A percentile compares a stretch with the other conserved stretches of the same genome.
phyloP scores from a whole-genome alignment of 2,329 filamentous ascomycete species.

The Torrubiella hemipterigena region DNA sequence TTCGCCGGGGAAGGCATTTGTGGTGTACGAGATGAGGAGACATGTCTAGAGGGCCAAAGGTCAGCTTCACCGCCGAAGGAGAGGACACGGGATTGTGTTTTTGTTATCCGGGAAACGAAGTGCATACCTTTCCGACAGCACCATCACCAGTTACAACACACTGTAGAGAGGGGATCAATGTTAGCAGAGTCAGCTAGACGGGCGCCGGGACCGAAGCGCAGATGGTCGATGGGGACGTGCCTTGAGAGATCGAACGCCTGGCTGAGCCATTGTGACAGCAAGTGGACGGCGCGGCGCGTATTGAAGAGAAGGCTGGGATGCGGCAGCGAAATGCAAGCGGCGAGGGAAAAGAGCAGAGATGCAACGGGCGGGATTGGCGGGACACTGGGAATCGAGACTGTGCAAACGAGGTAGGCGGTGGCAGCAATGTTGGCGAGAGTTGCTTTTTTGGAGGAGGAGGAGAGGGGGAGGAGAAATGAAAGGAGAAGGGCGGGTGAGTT shows the following conservation, averaged over 20 bases:
- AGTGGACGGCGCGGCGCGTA: conserved; percentile 5
- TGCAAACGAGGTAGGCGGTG: no score
- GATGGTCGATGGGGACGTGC: conserved; percentile 33
- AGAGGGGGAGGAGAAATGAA: no score
- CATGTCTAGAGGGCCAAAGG: conserved; percentile 59
- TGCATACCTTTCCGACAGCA: conserved; percentile 86
- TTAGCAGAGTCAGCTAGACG: no score
- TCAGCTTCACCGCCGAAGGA: no score
- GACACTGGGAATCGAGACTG: conserved; percentile 4
- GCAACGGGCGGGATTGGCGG: conserved; percentile 2
- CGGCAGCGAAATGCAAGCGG: conserved; percentile 1
- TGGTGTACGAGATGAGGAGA: conserved; percentile 97
- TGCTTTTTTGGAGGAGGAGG: no score
- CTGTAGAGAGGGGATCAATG: conserved; percentile 35
- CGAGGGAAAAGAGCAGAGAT: no score
- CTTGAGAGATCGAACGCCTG: conserved; percentile 85
- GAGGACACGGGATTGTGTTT: no score
- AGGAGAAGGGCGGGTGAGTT: no score
- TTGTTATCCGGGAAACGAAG: conserved; percentile 5
- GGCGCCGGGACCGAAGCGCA: conserved; percentile 15
- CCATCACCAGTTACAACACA: conserved; percentile 98
- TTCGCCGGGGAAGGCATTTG: conserved; percentile 98
- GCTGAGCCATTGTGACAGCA: conserved; percentile 58
- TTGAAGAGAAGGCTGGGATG: conserved; percentile 1
- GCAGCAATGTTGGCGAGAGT: no score